Base-by-base conservation (phyloP, 352 stramenopile genomes). In the Blastocystis hominis region DNA sequence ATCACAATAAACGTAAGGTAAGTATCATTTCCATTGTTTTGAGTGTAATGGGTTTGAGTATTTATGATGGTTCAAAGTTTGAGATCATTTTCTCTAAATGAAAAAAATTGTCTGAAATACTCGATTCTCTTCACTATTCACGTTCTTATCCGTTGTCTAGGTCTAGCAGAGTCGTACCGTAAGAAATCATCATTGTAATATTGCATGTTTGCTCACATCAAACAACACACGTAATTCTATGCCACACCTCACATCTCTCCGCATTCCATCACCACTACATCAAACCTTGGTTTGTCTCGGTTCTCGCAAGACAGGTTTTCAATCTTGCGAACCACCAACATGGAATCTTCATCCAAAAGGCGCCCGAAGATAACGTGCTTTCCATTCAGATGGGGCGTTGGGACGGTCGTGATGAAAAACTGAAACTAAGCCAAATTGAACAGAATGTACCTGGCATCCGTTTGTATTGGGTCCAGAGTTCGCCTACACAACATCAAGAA, bases 291-390 rank as follows among this genome's bases (percentile, higher is more conserved):
- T 90, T 97, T 97, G 91, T 98, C 94, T 80, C 91, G 91, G 75
- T 93, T 90, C 88, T 94, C 93, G 56, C 91, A 95, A 40, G 95
- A 90, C 13, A 93, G 77, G 46, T 90, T 90, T 88, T 99, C 97
- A 90, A 98, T 97, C 75, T 93, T 93, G 53, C 90, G 88, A 2
- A 97, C 92, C 50, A 96, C 86, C 50, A 95, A 93, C 91, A 95
- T 94, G 44, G 80, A 84, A n/a, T 88, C 80, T 9, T 92, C 92
- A 15, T 81, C 63, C 3, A 81, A 30, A 36, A 99, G 95, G 88
- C 97, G 94, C 20, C 96, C 96, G 91, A 99, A 99, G 13, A 99
- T 95, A 4, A 99, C 96, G 91, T 99, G 97, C 90, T 99, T 99
- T 30, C 94, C 93, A 90, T 99, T 95, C 38, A 99, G 91, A 88